Base-by-base conservation (phyloP, 345 rosid genomes). In the Physaria fendleri region DNA sequence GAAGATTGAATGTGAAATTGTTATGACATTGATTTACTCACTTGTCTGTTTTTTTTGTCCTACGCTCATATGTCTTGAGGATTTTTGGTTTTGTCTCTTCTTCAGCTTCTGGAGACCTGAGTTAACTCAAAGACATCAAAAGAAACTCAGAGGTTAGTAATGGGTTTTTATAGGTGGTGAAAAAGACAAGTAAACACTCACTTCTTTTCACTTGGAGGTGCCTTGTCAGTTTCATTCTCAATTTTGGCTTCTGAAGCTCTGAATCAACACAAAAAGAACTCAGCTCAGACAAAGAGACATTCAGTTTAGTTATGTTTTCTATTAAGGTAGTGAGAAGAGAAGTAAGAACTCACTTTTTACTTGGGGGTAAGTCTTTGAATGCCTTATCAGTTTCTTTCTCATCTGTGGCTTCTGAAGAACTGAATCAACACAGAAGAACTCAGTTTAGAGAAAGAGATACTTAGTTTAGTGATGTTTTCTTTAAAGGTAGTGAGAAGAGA, bases 1-100 rank as follows among this genome's bases (percentile, higher is more conserved):
- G 92, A 22, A 76, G 90, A 68, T 59, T 85, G 64, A 83, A 83
- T 35, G 61, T 64, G 22, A 64, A 64, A 64, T 3, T 64, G 53
- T n/a, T 57, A 11, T 71, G 49, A 48, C 27, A 54, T 2, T 32
- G 4, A 47, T 14, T 3, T 42, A 9, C 0, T 59, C 32, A 22
- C 32, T 25, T 0, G 2, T 16, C 22, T 4, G 13, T n/a, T 15
- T 28, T 51, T 20, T 16, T 11, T n/a, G n/a, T n/a, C n/a, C 23
- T 51, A 6, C 25, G 25, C 16, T 6, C 9, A 20, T 52, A 51
- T 32, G 40, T 56, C 25, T 17, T 40, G 3, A 17, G 1, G 6
- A 15, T 54, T 5, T 21, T 21, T 15, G 57, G 7, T 11, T 18
- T 41, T 9, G 8, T 11, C 40, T 23, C 29, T 32, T 15, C 59